Base-by-base conservation (phyloP, 805 yeast species). In the Candida vaughaniae region DNA sequence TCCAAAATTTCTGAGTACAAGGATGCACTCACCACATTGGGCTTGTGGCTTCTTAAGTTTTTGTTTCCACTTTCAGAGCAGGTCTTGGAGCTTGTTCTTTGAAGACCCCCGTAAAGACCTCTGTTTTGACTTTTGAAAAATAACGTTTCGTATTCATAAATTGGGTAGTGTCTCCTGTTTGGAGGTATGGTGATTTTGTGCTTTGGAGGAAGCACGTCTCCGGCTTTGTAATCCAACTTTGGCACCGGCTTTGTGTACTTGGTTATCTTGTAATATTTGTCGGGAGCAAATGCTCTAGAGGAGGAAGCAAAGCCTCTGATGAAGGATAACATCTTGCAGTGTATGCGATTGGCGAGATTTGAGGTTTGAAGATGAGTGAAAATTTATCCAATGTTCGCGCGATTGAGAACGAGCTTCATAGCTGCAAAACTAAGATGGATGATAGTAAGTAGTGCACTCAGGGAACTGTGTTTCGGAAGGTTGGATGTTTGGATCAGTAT, bases 61-160 rank as follows among this genome's bases (percentile, higher is more conserved):
- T 80, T 82, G 64, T 85, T 87, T 35, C 80, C 80, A 53, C 76
- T 70, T 56, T 88, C 95, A 11, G 95, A 78, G 41, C 90, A 74
- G 39, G 78, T 76, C 61, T 87, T 78, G 49, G 96, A 95, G 45
- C 80, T 74, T 46, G 78, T 80, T 34, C 86, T 76, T 54, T 82
- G 83, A 38, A 85, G 77, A 11, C 96, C 99, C 16, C 98, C 99
- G 58, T 77, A 91, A 28, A 93, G 71, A 4, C 98, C 99, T 35
- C 82, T 67, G 58, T 91, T 87, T 49, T 90, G 80, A 62, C 89
- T 84, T 57, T 89, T 89, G 69, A 80, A 91, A 43, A 78, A 73
- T 36, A 69, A 64, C 3, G 96, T 74, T 41, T 85, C 89, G 61
- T 82, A 91, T 30, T 52, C 49, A 45, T 64, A 64, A 7, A 47